Base-by-base conservation (phyloP, 805 yeast species). In the Candida odintsovae region DNA sequence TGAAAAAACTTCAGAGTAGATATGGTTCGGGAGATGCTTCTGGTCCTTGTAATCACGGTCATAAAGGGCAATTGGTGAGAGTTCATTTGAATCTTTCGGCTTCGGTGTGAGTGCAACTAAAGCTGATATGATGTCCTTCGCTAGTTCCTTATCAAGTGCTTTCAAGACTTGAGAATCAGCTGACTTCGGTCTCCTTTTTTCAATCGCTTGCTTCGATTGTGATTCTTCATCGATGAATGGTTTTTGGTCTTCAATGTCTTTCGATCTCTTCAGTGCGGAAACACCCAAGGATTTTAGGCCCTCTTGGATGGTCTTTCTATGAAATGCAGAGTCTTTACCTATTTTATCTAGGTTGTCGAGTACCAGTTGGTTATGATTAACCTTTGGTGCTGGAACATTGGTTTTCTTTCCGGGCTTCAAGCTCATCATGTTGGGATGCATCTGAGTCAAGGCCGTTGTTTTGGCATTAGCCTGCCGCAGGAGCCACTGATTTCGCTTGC, bases 1-100 rank as follows among this genome's bases (percentile, higher is more conserved):
- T n/a, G 55, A 53, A 3, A 75, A 75, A 0, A 71, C 50, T 41
- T 69, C 72, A 1, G 55, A 48, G 35, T 59, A 65, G 4, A 54
- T 48, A 22, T 58, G 52, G 5, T 42, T 47, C 18, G 55, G 56
- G 8, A 44, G 50, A 1, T 53, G 57, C 15, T 42, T 25, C 12
- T 25, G 40, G 2, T 26, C 40, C 4, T 28, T 38, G 12, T 20
- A 37, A 2, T 39, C 23, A 10, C 31, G 6, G 31, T 46, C 50
- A 19, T 44, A 53, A 38, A 38, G 26, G 33, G 18, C 42, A 11
- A 54, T 53, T n/a, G 44, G 50, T 6, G 58, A 47, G 12, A 28
- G 37, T 18, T 43, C 45, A 38, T 50, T 45, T 36, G 33, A 42
- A 26, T 45, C 45, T n/a, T 37, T 54, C 1, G 57, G 48, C 20